Percentiles rank a stretch among this genome's conserved stretches.
Evolutionary conservation across 2,329 filamentous ascomycete genomes (phyloP).

Genomic region (Penicillium sclerotiorum): DNA sequence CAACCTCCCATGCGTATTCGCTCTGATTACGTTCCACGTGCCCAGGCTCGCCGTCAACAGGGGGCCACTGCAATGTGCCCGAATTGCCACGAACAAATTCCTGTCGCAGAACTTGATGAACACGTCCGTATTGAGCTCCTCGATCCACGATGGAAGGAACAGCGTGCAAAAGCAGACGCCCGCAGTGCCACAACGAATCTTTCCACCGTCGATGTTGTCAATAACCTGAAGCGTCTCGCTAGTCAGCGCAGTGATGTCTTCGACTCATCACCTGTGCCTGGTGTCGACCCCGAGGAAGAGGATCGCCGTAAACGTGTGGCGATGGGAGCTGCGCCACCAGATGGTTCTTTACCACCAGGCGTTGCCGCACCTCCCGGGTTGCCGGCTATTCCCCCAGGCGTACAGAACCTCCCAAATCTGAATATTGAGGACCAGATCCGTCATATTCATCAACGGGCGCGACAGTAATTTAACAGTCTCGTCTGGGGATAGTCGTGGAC

Average conservation of each 20-base stretch:
- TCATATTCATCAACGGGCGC: slow-evolving; percentile 63
- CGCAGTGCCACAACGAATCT: slow-evolving; percentile 85
- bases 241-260: slow-evolving; percentile 88
- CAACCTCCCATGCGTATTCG: slow-evolving; percentile 79
- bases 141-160: slow-evolving; percentile 94
- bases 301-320: slow-evolving; percentile 76
- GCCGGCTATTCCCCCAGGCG: slow-evolving; percentile 32
- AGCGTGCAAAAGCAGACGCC: slow-evolving; percentile 84
- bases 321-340: slow-evolving; percentile 44
- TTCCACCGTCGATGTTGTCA: slow-evolving; percentile 82
- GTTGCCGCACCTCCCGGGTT: slow-evolving; percentile 24
- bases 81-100: slow-evolving; percentile 89
- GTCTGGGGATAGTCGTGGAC: background rate
- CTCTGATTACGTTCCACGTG: slow-evolving; percentile 87
- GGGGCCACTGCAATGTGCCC: slow-evolving; percentile 74
- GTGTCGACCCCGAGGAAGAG: slow-evolving; percentile 72
- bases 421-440: slow-evolving; percentile 87
- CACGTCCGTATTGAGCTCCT: slow-evolving; percentile 95
- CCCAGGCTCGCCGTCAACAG: slow-evolving; percentile 70
- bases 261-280: slow-evolving; percentile 59
- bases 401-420: slow-evolving; percentile 49
- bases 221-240: slow-evolving; percentile 92
- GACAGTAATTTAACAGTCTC: slow-evolving; percentile 24
- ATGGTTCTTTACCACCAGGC: slow-evolving; percentile 27
- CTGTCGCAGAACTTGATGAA: slow-evolving; percentile 81